Percentiles rank a stretch among this genome's conserved stretches.
Evolutionary conservation across 345 rosid species (phyloP).

Genomic region (Brassica cretica): DNA sequence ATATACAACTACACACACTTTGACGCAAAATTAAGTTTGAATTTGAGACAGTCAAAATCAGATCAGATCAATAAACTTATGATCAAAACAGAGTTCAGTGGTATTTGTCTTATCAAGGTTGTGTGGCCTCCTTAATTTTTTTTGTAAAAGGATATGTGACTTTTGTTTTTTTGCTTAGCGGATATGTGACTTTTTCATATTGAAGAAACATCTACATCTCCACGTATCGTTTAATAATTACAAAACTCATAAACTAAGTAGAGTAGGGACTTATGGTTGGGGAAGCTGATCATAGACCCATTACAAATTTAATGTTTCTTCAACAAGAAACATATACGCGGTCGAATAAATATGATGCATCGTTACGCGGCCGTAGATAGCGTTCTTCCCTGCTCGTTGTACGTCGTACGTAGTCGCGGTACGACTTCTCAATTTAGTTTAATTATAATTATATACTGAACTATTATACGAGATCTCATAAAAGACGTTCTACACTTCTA

Average conservation of each 20-base stretch:
- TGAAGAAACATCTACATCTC: constrained; percentile 29
- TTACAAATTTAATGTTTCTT: constrained; percentile 30
- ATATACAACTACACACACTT: not conserved
- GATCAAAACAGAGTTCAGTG: constrained; percentile 17
- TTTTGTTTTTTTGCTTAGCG: not conserved
- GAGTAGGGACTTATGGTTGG: constrained; percentile 30
- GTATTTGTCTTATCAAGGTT: constrained; percentile 27
- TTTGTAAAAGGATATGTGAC: not conserved
- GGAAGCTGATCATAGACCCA: constrained; percentile 23
- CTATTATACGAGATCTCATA: not conserved
- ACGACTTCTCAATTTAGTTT: constrained; percentile 30
- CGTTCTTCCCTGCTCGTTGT: not conserved
- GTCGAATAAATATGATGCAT: constrained; percentile 34
- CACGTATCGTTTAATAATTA: constrained; percentile 6
- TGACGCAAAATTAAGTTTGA: constrained; percentile 30
- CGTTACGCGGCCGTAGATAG: constrained; percentile 29
- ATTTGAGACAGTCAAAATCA: constrained; percentile 29
- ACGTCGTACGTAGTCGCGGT: constrained; percentile 28
- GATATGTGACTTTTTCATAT: constrained; percentile 31
- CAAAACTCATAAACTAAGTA: constrained; percentile 25
- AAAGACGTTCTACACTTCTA: no score
- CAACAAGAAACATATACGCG: constrained; percentile 40
- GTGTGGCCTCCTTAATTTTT: constrained; percentile 16
- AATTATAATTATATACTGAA: not conserved
- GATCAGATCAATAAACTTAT: constrained; percentile 20